Evolutionary conservation across 345 rosid species (phyloP), one percentile per base, ranked within the genome.

Genomic region (Viola odorata): DNA sequence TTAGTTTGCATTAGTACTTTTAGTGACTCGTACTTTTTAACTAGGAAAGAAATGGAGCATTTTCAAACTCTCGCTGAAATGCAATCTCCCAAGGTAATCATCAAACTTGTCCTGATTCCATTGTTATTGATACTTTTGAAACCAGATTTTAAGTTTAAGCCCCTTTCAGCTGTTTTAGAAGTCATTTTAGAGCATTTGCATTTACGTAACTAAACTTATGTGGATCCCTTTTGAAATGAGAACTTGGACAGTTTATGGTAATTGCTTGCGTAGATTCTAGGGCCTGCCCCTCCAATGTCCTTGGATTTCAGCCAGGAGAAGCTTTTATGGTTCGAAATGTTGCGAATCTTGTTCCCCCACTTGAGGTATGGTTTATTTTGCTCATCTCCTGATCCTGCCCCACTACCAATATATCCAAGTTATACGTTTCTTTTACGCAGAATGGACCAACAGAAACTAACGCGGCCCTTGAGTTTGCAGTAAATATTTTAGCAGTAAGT

Each of bases 271-370:
- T 67, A 50, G 76, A 72, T 57, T 72, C 76, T 4, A 66, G 72
- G 23, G 76, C 62, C 39, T 72, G 76, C 62, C 76, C 76, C 4
- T 58, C 72, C 8, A 72, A 72, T 52, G 53, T 72, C 41, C 76
- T 72, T 41, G 76, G 76, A 57, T 72, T 72, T 62, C 64, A 67
- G 57, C 76, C 76, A 40, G 76, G 72, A 37, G 76, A 72, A 61
- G 76, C 68, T 57, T 72, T 67, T 51, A 67, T 58, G 68, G 50
- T 53, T 48, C 68, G 76, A 16, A 72, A 67, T 48, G 72, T 67
- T 14, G 76, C 72, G 9, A 72, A 72, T 37, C 58, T 66, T 39
- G 76, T 67, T 4, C 72, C 76, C 7, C 64, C 72, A 4, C 63
- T 62, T 45, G 60, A 66, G 71, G 71, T 72, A 61, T 39, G 12